phyloP scores from a whole-genome alignment of 768 basidiomycete species.

The Suillus lakei region DNA sequence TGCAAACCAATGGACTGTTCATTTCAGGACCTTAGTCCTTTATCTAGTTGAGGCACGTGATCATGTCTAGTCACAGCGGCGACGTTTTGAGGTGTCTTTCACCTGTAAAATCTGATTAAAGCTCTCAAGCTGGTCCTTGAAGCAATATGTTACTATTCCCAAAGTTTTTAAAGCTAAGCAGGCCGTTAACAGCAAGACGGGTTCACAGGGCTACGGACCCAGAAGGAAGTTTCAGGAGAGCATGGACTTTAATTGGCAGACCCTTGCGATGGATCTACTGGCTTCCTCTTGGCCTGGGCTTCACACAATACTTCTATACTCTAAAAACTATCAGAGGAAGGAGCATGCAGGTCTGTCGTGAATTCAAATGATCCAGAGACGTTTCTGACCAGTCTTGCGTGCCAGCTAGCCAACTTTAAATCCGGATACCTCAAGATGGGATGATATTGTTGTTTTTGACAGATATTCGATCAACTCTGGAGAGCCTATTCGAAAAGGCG shows the following conservation, averaged over 20 bases:
- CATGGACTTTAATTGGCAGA: not conserved
- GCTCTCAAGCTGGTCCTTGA: not conserved
- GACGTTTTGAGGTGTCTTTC: not conserved
- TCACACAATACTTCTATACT: conserved; percentile 55
- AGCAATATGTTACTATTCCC: not conserved
- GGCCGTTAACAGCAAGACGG: not conserved
- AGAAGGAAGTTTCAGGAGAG: not conserved
- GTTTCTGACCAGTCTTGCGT: conserved; percentile 11
- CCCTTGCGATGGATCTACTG: conserved; percentile 43
- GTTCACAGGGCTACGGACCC: not conserved
- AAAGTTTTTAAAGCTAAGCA: not conserved
- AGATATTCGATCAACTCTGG: conserved; percentile 45
- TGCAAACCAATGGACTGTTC: not conserved
- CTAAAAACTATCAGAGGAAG: conserved; percentile 60
- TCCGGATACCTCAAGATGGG: conserved; percentile 64
- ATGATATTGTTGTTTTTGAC: conserved; percentile 70
- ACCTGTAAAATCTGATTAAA: not conserved
- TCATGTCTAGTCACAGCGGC: too few species aligned
- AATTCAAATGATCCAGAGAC: not conserved
- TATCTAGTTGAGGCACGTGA: not conserved
- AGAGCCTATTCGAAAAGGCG: conserved; percentile 52
- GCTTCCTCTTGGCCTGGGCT: conserved; percentile 56
- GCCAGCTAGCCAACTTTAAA: conserved; percentile 73
- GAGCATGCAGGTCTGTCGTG: conserved; percentile 71
- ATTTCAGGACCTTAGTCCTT: not conserved